Evolutionary conservation across 805 yeast genomes (phyloP).

Genomic region (Limtongozyma cylindracea): DNA sequence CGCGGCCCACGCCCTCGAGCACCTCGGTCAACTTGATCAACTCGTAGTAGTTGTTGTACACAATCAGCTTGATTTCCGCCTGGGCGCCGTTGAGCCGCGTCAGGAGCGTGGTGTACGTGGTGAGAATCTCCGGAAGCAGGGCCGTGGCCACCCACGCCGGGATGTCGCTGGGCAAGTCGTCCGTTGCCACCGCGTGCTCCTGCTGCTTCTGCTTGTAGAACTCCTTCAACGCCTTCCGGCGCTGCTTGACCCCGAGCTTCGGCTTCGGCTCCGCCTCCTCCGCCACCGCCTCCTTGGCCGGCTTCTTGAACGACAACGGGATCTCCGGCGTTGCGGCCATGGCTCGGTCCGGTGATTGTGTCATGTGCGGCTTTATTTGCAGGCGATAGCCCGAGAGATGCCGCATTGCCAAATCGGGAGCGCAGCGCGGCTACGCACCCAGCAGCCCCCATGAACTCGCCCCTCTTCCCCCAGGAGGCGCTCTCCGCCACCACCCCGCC

Average conservation of each 20-base stretch:
- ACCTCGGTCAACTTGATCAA: conserved; percentile 6
- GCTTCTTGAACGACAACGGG: conserved; percentile 2
- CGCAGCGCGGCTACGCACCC: background rate
- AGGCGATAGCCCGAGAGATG: background rate
- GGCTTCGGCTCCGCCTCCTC: conserved; percentile 1
- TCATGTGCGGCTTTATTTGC: background rate
- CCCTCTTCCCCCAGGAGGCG: conserved; percentile 6
- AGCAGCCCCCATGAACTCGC: conserved; percentile 2
- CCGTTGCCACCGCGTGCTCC: too few relatives aligned
- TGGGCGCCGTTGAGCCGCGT: too few relatives aligned
- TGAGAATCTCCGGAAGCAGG: too few relatives aligned
- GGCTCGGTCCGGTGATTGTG: conserved; percentile 1
- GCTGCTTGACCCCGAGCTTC: conserved; percentile 8
- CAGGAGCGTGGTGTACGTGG: too few relatives aligned
- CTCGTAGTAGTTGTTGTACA: conserved; percentile 7
- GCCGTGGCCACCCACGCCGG: too few relatives aligned
- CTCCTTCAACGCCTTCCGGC: conserved; percentile 2
- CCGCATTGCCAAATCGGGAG: background rate
- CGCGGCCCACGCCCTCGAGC: conserved; percentile 6
- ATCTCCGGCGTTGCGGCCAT: conserved; percentile 1
- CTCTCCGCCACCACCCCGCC: conserved; percentile 4
- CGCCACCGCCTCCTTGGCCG: conserved; percentile 1
- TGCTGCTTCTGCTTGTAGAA: conserved; percentile 3
- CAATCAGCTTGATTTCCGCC: too few relatives aligned
- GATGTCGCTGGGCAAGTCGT: too few relatives aligned